phyloP scores from a whole-genome alignment of 2,329 filamentous ascomycete species.

The Fusarium zealandicum region DNA sequence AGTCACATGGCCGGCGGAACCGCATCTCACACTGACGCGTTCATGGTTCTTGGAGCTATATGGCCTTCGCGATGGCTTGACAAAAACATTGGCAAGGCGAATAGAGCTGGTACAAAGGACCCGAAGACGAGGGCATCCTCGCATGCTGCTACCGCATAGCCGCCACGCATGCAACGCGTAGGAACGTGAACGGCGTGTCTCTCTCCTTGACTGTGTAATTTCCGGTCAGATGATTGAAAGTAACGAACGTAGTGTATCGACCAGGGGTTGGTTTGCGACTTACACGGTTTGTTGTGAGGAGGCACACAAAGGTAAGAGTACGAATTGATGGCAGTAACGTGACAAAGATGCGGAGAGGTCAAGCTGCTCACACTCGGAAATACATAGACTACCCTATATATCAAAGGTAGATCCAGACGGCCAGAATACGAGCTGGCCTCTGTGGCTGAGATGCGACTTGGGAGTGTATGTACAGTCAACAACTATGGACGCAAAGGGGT shows the following conservation, averaged over 20 bases:
- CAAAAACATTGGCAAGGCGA: constrained; percentile 1
- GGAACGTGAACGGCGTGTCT: background rate
- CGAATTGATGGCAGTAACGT: background rate
- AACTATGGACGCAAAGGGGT: too few relatives aligned
- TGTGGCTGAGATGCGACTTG: too few relatives aligned
- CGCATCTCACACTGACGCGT: constrained; percentile 55
- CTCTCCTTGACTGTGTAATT: background rate
- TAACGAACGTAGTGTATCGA: background rate
- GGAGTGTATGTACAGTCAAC: too few relatives aligned
- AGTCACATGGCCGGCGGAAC: constrained; percentile 57
- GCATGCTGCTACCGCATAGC: constrained; percentile 36
- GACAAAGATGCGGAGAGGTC: too few relatives aligned
- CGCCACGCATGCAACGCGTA: background rate
- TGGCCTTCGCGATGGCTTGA: constrained; percentile 8
- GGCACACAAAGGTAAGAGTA: background rate
- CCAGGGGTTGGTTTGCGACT: constrained; percentile 1
- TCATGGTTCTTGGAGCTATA: constrained; percentile 44
- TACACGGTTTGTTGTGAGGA: constrained; percentile 3
- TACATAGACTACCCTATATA: background rate
- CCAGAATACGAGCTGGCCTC: too few relatives aligned
- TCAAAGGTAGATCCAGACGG: too few relatives aligned
- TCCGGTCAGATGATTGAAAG: background rate
- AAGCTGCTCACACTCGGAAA: background rate
- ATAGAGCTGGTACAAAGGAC: constrained; percentile 21
- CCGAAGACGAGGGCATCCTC: constrained; percentile 29